phyloP scores from a whole-genome alignment of 208 protist species.

The Leishmania mexicana region DNA sequence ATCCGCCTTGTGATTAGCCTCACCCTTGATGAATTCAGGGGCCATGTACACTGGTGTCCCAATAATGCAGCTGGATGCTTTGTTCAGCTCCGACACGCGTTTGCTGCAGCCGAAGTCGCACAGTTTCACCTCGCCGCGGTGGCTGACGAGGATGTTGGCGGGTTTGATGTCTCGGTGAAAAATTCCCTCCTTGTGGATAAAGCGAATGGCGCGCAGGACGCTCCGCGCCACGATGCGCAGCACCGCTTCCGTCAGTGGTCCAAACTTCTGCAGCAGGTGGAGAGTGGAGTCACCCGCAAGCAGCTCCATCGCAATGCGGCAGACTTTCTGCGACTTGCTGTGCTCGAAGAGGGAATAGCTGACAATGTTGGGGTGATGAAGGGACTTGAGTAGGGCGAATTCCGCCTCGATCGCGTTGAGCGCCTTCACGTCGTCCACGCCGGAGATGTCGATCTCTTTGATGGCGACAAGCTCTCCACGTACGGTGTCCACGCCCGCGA shows the following conservation, averaged over 20 bases:
- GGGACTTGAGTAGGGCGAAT: slow-evolving; percentile 82
- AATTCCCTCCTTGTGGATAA: slow-evolving; percentile 89
- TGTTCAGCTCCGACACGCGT: slow-evolving; percentile 84
- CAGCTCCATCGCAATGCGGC: slow-evolving; percentile 90
- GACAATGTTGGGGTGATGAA: slow-evolving; percentile 90
- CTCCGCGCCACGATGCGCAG: slow-evolving; percentile 73
- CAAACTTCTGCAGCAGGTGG: slow-evolving; percentile 77
- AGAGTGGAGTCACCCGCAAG: slow-evolving; percentile 87
- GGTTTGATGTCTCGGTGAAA: slow-evolving; percentile 93
- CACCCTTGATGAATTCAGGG: slow-evolving; percentile 89
- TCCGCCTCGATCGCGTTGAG: slow-evolving; percentile 81
- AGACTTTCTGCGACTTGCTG: slow-evolving; percentile 83
- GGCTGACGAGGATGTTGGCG: slow-evolving; percentile 90
- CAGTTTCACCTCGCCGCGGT: slow-evolving; percentile 86
- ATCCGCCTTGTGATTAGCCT: slow-evolving; percentile 81
- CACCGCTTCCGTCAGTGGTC: slow-evolving; percentile 80
- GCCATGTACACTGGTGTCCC: slow-evolving; percentile 92
- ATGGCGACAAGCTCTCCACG: slow-evolving; percentile 86
- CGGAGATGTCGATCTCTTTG: slow-evolving; percentile 87
- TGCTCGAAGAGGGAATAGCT: slow-evolving; percentile 90
- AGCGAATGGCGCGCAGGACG: slow-evolving; percentile 79
- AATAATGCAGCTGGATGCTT: slow-evolving; percentile 83
- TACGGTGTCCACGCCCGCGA: slow-evolving; percentile 79
- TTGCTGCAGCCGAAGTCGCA: slow-evolving; percentile 93
- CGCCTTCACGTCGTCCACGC: slow-evolving; percentile 69